A percentile compares a stretch with the other conserved stretches of the same genome.
Conservation (phyloP, 495 filamentous ascomycete species). For the Penicillium fimorum region DNA sequence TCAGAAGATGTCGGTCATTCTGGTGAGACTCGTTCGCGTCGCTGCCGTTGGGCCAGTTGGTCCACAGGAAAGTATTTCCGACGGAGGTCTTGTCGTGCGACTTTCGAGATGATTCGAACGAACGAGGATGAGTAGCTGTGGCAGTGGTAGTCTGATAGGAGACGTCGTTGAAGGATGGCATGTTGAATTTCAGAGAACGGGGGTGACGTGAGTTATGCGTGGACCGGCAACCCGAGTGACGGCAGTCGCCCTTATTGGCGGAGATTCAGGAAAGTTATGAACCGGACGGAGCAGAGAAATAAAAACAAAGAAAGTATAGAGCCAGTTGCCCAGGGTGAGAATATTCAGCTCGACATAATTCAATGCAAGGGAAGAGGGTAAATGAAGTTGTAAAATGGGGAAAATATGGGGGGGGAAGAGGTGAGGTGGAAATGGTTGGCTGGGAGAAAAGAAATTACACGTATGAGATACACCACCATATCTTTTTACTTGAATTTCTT, state of each 20-base stretch:
- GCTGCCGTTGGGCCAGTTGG: slow-evolving; percentile 45
- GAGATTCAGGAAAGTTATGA: slow-evolving; percentile 20
- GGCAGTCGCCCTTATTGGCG: slow-evolving; percentile 29
- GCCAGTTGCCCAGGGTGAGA: slow-evolving; percentile 6
- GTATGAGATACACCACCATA: slow-evolving; percentile 15
- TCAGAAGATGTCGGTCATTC: slow-evolving; percentile 38
- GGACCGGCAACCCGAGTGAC: slow-evolving; percentile 28
- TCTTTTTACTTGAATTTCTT: not conserved
- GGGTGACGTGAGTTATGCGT: slow-evolving; percentile 40
- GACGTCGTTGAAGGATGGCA: slow-evolving; percentile 46
- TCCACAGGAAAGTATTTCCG: slow-evolving; percentile 49
- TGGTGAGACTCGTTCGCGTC: slow-evolving; percentile 36
- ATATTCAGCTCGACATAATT: slow-evolving; percentile 23
- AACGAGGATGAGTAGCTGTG: slow-evolving; percentile 35
- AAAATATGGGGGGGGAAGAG: slow-evolving; percentile 11
- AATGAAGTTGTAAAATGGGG: slow-evolving; percentile 4
- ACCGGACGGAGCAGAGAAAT: slow-evolving; percentile 20
- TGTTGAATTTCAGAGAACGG: slow-evolving; percentile 23
- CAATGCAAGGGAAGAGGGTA: slow-evolving; percentile 3
- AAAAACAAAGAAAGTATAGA: slow-evolving; percentile 7
- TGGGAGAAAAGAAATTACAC: slow-evolving; percentile 22
- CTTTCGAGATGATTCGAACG: slow-evolving; percentile 44
- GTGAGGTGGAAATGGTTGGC: slow-evolving; percentile 12
- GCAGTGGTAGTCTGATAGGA: slow-evolving; percentile 32
- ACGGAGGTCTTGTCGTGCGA: slow-evolving; percentile 48